These are phyloP conservation scores for Schwanniomyces polymorphus DNA, from an alignment of 805 yeast genomes.

Conservation along the genomic window DNA sequence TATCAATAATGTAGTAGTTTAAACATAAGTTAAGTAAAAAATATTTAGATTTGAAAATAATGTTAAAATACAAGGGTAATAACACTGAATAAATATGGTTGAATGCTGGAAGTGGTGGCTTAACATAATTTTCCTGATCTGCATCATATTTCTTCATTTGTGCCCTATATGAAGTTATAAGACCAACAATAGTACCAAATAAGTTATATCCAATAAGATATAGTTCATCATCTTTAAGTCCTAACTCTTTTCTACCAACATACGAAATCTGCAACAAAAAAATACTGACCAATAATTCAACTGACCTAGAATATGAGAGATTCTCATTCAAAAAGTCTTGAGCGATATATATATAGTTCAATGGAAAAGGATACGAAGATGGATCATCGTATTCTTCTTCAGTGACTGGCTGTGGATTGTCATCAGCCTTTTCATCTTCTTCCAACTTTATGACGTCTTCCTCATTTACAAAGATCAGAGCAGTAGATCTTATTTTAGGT, in stretches of 20 bases:
- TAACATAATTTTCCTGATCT: constrained; percentile 8
- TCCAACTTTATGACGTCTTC: background rate
- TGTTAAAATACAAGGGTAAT: constrained; percentile 26
- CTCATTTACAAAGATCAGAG: constrained; percentile 9
- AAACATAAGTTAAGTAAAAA: constrained; percentile 33
- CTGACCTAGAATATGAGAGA: constrained; percentile 26
- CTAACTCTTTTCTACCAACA: constrained; percentile 15
- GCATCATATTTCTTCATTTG: constrained; percentile 12
- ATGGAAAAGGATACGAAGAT: constrained; percentile 16
- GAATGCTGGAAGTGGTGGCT: constrained; percentile 36
- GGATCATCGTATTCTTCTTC: constrained; percentile 15
- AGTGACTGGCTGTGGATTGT: background rate
- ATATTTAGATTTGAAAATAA: constrained; percentile 20
- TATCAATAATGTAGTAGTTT: constrained; percentile 33
- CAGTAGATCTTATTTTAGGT: constrained; percentile 7
- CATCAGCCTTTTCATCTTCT: background rate
- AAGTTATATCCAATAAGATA: constrained; percentile 32
- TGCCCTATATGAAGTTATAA: constrained; percentile 25
- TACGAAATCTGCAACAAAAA: constrained; percentile 33
- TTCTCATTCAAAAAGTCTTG: constrained; percentile 41
- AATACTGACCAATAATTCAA: constrained; percentile 29
- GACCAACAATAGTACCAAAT: constrained; percentile 29
- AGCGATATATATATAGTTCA: constrained; percentile 23
- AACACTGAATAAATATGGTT: constrained; percentile 34
- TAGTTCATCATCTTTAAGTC: constrained; percentile 11